phyloP scores from a whole-genome alignment of 2,329 filamentous ascomycete genomes.

The Fusarium tanahbumbuense region DNA sequence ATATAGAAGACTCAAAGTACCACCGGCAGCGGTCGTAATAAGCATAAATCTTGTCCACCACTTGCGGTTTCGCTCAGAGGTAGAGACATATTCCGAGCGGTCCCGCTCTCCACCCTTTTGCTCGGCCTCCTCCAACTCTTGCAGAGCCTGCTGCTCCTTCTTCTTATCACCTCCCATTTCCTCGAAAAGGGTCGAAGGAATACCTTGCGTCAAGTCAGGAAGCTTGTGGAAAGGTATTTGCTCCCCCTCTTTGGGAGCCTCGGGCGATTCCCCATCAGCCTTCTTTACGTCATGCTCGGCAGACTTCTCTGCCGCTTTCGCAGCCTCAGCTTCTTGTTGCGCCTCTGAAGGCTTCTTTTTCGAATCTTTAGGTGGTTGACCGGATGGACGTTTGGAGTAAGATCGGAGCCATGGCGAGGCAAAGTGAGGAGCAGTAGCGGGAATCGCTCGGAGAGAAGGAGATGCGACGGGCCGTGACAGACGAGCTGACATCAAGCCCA shows the following conservation, averaged over 20 bases:
- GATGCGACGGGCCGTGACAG: conserved; percentile 44
- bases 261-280: conserved; percentile 42
- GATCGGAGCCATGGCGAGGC: conserved; percentile 48
- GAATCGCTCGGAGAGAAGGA: conserved; percentile 43
- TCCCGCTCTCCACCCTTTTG: conserved; percentile 52
- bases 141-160: conserved; percentile 50
- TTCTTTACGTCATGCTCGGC: conserved; percentile 36
- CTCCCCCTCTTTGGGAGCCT: conserved; percentile 52
- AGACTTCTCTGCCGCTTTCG: conserved; percentile 30
- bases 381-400: conserved; percentile 42
- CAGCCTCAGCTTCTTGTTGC: conserved; percentile 29
- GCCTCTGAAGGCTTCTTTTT: conserved; percentile 36
- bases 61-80: conserved; percentile 83
- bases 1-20: conserved; percentile 73
- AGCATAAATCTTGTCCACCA: conserved; percentile 82
- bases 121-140: conserved; percentile 54
- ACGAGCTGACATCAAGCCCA: conserved; percentile 49
- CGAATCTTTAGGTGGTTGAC: conserved; percentile 20
- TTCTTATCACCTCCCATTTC: conserved; percentile 67
- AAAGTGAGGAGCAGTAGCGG: conserved; percentile 31
- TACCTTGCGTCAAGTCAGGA: conserved; percentile 92
- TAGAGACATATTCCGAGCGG: conserved; percentile 85
- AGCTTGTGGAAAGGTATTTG: conserved; percentile 73
- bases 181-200: conserved; percentile 87
- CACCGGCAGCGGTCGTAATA: conserved; percentile 65